Percentiles rank a stretch among this genome's conserved stretches.
These are phyloP conservation scores for Fraxinus floribunda DNA, from an alignment of 305 asterid genomes.

Conservation along the genomic window DNA sequence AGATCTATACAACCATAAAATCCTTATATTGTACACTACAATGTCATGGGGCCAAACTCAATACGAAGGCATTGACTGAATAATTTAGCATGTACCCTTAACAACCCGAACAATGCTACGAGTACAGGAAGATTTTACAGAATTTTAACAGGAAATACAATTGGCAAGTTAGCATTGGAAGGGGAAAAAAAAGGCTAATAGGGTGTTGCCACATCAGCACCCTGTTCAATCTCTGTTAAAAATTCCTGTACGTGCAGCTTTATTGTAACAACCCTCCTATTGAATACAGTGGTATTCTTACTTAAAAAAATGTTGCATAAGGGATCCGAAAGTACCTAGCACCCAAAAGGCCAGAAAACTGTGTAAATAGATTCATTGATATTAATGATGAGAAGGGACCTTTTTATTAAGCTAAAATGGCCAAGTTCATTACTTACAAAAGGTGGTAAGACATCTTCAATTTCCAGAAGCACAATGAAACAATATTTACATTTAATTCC, in stretches of 20 bases:
- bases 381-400: neutral
- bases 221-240: too few species aligned
- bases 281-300: neutral
- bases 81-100: neutral
- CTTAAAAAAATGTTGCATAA: neutral
- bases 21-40: neutral
- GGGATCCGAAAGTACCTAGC: neutral
- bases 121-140: too few species aligned
- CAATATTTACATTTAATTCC: slow-evolving; percentile 60
- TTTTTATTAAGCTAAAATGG: neutral
- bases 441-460: slow-evolving; percentile 54
- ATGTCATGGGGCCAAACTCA: neutral
- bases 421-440: slow-evolving; percentile 46
- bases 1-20: neutral
- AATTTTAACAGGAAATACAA: too few species aligned
- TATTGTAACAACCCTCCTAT: neutral
- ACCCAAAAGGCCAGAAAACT: neutral
- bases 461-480: slow-evolving; percentile 41
- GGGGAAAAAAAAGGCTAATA: too few species aligned
- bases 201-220: too few species aligned
- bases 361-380: neutral
- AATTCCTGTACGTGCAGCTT: too few species aligned
- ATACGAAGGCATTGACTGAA: neutral
- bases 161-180: too few species aligned
- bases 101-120: too few species aligned